Evolutionary conservation across 768 basidiomycete genomes (phyloP).

Genomic region (Serendipita vermifera): DNA sequence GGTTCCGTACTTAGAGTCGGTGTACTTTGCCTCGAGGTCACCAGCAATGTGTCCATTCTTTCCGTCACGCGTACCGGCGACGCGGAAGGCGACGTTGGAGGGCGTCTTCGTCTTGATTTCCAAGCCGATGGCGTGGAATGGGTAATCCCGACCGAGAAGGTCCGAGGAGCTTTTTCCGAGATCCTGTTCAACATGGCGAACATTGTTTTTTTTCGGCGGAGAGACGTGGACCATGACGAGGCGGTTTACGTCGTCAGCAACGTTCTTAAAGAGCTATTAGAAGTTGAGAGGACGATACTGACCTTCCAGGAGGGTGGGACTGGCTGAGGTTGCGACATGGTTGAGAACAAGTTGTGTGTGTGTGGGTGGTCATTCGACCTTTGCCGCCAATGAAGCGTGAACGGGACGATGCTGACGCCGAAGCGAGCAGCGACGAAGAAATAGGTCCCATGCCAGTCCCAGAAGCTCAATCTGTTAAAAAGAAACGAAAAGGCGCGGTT

Average conservation of each 20-base stretch:
- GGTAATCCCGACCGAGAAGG: slow-evolving; percentile 86
- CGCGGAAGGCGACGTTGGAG: slow-evolving; percentile 87
- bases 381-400: slow-evolving; percentile 33
- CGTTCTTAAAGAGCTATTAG: background rate
- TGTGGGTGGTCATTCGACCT: background rate
- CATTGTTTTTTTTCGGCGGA: slow-evolving; percentile 11
- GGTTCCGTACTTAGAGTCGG: slow-evolving; percentile 83
- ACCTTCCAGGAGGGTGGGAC: slow-evolving; percentile 98
- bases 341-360: slow-evolving; percentile 4
- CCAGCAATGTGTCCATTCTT: slow-evolving; percentile 63
- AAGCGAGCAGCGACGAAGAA: slow-evolving; percentile 61
- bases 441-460: slow-evolving; percentile 84
- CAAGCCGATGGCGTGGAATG: slow-evolving; percentile 53
- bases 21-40: slow-evolving; percentile 92
- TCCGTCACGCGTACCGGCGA: slow-evolving; percentile 67
- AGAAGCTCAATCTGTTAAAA: slow-evolving; percentile 38
- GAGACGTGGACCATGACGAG: background rate
- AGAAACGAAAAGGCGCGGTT: slow-evolving; percentile 69
- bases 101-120: slow-evolving; percentile 86
- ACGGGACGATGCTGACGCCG: slow-evolving; percentile 32
- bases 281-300: slow-evolving; percentile 15
- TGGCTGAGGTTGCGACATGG: slow-evolving; percentile 85
- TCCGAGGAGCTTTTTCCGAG: slow-evolving; percentile 97
- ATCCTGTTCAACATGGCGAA: slow-evolving; percentile 42
- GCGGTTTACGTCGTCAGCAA: slow-evolving; percentile 8